Percentiles rank a stretch among this genome's conserved stretches.
These are phyloP conservation scores for Aspergillus quadrilineatus DNA, from an alignment of 2,329 filamentous ascomycete genomes.

Conservation along the genomic window DNA sequence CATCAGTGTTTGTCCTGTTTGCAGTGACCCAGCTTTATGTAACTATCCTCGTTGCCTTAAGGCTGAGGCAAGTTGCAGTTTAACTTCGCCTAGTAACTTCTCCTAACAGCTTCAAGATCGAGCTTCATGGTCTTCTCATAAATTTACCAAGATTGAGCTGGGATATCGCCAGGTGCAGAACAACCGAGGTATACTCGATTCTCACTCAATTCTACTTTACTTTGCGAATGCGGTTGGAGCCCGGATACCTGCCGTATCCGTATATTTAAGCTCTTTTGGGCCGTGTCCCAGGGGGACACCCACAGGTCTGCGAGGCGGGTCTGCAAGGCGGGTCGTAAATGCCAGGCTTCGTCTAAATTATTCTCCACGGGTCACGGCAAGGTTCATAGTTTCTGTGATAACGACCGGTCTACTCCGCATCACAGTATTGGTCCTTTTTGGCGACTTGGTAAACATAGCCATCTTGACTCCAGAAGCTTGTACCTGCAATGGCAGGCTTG, in stretches of 20 bases:
- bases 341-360: not conserved
- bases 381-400: not conserved
- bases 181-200: not conserved
- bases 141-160: no score
- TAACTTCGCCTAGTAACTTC: not conserved
- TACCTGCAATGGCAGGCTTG: slow-evolving; percentile 28
- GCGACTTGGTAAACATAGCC: not conserved
- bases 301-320: slow-evolving; percentile 15
- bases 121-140: no score
- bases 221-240: not conserved
- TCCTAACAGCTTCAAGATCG: no score
- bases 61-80: not conserved
- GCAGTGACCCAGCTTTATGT: not conserved
- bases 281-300: slow-evolving; percentile 8
- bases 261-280: slow-evolving; percentile 4
- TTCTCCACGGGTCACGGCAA: not conserved
- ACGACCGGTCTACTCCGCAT: not conserved
- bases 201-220: not conserved
- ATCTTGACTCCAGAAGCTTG: not conserved
- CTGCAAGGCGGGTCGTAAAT: slow-evolving; percentile 6
- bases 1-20: slow-evolving; percentile 17
- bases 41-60: not conserved
- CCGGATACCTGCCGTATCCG: not conserved
- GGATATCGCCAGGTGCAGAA: no score
- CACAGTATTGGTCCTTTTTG: not conserved